Evolutionary conservation across 306 rosid species (phyloP).

Genomic region (Lathyrus sativus): DNA sequence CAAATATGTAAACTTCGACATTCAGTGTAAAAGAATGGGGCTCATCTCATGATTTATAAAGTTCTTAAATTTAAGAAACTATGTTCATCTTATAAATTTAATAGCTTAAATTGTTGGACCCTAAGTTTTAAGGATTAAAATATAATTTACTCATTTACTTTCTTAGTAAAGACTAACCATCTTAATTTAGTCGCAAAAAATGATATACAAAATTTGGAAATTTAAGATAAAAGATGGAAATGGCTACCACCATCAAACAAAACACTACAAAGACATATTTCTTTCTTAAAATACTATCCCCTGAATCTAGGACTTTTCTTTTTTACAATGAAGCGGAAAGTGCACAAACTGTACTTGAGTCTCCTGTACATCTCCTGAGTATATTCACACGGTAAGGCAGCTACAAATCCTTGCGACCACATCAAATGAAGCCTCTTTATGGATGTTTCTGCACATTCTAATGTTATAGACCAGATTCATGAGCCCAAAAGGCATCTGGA

Average conservation of each 20-base stretch:
- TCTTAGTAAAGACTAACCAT: not conserved
- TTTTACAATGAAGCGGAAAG: constrained; percentile 44
- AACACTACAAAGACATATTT: constrained; percentile 1
- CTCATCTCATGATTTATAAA: not conserved
- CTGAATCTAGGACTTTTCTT: constrained; percentile 29
- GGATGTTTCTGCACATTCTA: constrained; percentile 32
- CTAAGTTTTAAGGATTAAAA: not conserved
- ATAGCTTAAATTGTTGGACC: not conserved
- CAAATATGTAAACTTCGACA: not conserved
- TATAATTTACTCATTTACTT: not conserved
- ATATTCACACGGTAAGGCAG: constrained; percentile 56
- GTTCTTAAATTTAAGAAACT: not conserved
- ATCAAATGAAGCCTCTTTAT: constrained; percentile 35
- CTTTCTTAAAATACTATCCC: constrained; percentile 19
- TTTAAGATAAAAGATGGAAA: not conserved
- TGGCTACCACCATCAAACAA: constrained; percentile 7
- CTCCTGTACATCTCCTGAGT: constrained; percentile 51
- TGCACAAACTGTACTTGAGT: constrained; percentile 49
- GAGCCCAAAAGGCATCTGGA: constrained; percentile 95
- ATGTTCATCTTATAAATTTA: not conserved
- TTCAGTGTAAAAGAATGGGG: not conserved
- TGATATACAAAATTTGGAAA: not conserved
- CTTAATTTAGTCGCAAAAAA: constrained; percentile 1
- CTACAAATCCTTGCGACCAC: constrained; percentile 31
- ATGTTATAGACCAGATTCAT: constrained; percentile 62